Percentiles rank a stretch among this genome's conserved stretches.
Evolutionary conservation across 2,329 filamentous ascomycete genomes (phyloP).

Genomic region (Aspergillus ochraceoroseus): DNA sequence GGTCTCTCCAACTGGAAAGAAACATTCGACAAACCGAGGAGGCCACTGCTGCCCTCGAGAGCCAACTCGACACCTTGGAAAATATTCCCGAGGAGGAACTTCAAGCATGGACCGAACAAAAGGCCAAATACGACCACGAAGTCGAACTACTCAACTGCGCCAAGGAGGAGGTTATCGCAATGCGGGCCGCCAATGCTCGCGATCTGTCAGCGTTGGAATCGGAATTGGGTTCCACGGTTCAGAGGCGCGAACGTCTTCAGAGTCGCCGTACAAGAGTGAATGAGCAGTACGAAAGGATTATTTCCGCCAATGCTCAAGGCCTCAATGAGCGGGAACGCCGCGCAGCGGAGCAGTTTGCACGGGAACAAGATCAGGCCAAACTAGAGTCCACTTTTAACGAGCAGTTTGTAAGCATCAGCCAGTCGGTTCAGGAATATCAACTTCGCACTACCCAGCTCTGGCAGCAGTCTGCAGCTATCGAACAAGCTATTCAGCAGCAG

Average conservation of each 20-base stretch:
- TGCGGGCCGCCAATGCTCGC: constrained; percentile 50
- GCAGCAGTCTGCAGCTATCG: constrained; percentile 42
- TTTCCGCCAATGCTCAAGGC: constrained; percentile 54
- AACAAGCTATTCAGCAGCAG: constrained; percentile 45
- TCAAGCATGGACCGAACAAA: constrained; percentile 50
- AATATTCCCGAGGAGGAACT: constrained; percentile 55
- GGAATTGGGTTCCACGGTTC: constrained; percentile 50
- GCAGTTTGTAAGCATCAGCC: constrained; percentile 41
- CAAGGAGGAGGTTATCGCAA: constrained; percentile 48
- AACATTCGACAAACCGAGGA: constrained; percentile 61
- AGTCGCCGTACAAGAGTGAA: constrained; percentile 55
- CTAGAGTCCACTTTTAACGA: constrained; percentile 43
- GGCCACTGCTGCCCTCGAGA: constrained; percentile 51
- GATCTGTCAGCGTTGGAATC: constrained; percentile 50
- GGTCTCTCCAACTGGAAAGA: constrained; percentile 57
- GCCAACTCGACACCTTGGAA: constrained; percentile 52
- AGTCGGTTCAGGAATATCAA: constrained; percentile 44
- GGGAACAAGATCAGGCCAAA: constrained; percentile 45
- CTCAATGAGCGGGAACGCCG: constrained; percentile 52
- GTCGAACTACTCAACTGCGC: constrained; percentile 49
- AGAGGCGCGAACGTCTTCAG: constrained; percentile 58
- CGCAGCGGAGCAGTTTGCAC: constrained; percentile 45
- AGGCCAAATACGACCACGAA: constrained; percentile 52
- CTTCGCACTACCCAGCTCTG: constrained; percentile 41
- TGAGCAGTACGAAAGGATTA: constrained; percentile 58